A percentile compares a stretch with the other conserved stretches of the same genome.
Evolutionary conservation across 176 grass and related monocot genomes (phyloP).

Genomic region (Oryza brachyantha): DNA sequence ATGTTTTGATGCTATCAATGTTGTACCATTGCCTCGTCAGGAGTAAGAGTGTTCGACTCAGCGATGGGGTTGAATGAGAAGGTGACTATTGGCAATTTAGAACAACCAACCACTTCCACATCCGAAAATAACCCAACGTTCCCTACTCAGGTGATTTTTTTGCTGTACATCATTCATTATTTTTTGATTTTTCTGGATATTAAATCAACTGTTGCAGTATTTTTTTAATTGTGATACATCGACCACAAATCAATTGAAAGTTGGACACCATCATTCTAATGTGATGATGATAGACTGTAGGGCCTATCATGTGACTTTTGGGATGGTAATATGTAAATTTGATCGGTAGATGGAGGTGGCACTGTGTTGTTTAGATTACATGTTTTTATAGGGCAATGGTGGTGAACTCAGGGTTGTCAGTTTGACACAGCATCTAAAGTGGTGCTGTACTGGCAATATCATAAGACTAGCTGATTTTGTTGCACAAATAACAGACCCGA

Average conservation of each 20-base stretch:
- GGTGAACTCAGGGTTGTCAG: neutral
- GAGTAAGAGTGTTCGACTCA: conserved; percentile 20
- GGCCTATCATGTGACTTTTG: neutral
- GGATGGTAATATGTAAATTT: neutral
- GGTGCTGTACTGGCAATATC: neutral
- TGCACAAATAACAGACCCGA: neutral
- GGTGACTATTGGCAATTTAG: neutral
- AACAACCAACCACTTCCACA: neutral
- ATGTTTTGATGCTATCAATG: neutral
- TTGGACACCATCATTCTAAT: neutral
- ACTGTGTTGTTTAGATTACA: neutral
- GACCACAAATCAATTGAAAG: neutral
- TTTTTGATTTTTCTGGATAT: no score
- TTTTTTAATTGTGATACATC: neutral
- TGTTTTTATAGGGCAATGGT: conserved; percentile 5
- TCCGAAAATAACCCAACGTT: neutral
- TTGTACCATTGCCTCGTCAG: conserved; percentile 16
- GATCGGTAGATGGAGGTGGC: neutral
- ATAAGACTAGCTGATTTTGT: neutral
- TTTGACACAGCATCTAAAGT: neutral
- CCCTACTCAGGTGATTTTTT: conserved; percentile 24
- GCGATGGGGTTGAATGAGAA: conserved; percentile 1
- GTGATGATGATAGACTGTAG: neutral
- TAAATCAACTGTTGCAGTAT: no score
- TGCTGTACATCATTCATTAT: neutral